These are phyloP conservation scores for Candida insectorum DNA, from an alignment of 805 yeast species.

Conservation along the genomic window DNA sequence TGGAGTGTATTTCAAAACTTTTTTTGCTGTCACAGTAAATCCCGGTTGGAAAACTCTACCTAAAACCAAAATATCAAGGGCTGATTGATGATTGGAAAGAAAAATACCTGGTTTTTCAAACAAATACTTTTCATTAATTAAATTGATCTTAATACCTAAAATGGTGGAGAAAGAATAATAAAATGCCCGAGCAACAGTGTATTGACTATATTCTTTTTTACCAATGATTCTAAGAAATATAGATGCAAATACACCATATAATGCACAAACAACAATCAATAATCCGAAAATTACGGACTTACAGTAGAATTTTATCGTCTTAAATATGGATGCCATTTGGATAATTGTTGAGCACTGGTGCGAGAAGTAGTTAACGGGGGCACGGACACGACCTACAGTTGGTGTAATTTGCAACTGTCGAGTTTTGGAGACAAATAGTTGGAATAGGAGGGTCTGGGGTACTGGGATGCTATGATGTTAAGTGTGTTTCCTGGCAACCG, in stretches of 20 bases:
- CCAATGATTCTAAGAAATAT: slow-evolving; percentile 62
- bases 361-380: too few species aligned
- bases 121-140: slow-evolving; percentile 64
- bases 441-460: too few species aligned
- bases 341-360: background rate
- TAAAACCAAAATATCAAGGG: slow-evolving; percentile 75
- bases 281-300: slow-evolving; percentile 55
- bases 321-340: slow-evolving; percentile 6
- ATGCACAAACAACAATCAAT: slow-evolving; percentile 56
- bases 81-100: slow-evolving; percentile 88
- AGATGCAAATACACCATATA: slow-evolving; percentile 79
- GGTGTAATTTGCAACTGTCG: too few species aligned
- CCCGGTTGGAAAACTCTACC: slow-evolving; percentile 85
- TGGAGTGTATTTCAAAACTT: slow-evolving; percentile 78
- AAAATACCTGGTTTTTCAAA: slow-evolving; percentile 67
- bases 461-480: too few species aligned
- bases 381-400: background rate
- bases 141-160: slow-evolving; percentile 66
- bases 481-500: too few species aligned
- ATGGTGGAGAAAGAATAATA: slow-evolving; percentile 56
- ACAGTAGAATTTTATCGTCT: slow-evolving; percentile 36
- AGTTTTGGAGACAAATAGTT: too few species aligned
- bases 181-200: slow-evolving; percentile 84
- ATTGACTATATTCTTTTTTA: slow-evolving; percentile 78
- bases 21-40: slow-evolving; percentile 90